Evolutionary conservation across 2,329 filamentous ascomycete species (phyloP).

Genomic region (Beauveria medogensis): DNA sequence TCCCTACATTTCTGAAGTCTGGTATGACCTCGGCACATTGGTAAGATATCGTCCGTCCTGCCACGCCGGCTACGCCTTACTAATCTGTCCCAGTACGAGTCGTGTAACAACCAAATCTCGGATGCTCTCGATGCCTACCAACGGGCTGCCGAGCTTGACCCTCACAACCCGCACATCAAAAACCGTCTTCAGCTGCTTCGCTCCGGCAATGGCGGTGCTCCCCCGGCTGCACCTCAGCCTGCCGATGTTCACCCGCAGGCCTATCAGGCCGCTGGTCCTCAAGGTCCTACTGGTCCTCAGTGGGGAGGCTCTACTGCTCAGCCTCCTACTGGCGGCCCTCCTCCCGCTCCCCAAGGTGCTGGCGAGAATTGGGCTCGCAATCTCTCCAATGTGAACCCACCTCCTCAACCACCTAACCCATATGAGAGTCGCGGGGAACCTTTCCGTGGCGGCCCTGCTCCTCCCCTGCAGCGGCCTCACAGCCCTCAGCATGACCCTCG

Average conservation of each 20-base stretch:
- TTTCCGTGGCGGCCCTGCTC: constrained; percentile 58
- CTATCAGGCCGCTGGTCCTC: constrained; percentile 76
- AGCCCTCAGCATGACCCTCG: constrained; percentile 63
- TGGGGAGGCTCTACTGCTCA: constrained; percentile 74
- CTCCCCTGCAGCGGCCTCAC: constrained; percentile 60
- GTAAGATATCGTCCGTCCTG: constrained; percentile 45
- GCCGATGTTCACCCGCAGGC: constrained; percentile 94
- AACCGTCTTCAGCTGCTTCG: constrained; percentile 84
- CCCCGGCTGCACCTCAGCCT: constrained; percentile 73
- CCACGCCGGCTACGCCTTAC: constrained; percentile 21
- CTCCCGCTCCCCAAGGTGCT: constrained; percentile 52
- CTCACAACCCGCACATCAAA: constrained; percentile 91
- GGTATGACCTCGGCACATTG: constrained; percentile 95
- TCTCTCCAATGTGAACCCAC: constrained; percentile 70
- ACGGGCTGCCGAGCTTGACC: constrained; percentile 88
- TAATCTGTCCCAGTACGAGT: constrained; percentile 64
- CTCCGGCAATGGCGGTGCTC: constrained; percentile 66
- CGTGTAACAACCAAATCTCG: constrained; percentile 96
- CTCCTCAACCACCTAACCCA: constrained; percentile 69
- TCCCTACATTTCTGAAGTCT: constrained; percentile 97
- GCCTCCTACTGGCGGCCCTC: constrained; percentile 42
- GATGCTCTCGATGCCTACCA: constrained; percentile 95
- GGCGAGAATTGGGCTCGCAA: constrained; percentile 53
- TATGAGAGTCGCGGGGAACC: constrained; percentile 68
- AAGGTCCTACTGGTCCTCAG: constrained; percentile 76